Evolutionary conservation across 2,329 filamentous ascomycete species (phyloP), one percentile per base, ranked within the genome.

Genomic region (Shiraia bambusicola): DNA sequence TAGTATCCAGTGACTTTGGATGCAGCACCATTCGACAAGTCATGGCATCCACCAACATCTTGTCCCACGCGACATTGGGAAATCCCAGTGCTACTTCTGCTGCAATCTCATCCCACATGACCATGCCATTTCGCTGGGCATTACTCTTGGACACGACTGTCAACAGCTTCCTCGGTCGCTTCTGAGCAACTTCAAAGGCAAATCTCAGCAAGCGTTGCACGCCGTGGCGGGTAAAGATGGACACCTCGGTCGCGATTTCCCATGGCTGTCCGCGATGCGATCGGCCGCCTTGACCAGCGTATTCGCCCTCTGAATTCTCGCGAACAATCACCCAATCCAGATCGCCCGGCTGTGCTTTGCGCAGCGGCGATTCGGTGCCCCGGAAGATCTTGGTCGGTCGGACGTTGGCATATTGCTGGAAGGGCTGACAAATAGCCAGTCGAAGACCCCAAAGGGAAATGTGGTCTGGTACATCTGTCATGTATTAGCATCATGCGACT

Each of bases 41-140:
- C 80, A 84, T 83, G 6, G 81, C 81, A 60, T 84, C 82, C 5
- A 84, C 82, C 14, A 84, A 70, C 78, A 84, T 83, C 72, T 84
- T 84, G 45, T 84, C 81, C 31, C 76, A 71, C 19, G 72, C 74
- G 2, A 85, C 81, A 51, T 83, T 79, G 0, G 77, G 77, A 51
- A 80, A 85, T 4, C 83, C 79, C 42, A 68, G 72, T 0, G 74
- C 73, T 2, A 84, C 75, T 17, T 75, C 70, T 0, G 65, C 67
- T 0, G 80, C 80, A 9, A 84, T 73, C 52, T 84, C 80, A 54
- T 85, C 82, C 82, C 82, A 85, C 43, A 85, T 73, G 1, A 85
- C 82, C 81, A 85, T 83, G 0, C 82, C 81, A 39, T 84, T 83
- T 0, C 81, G 72, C 63, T 83, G 81, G 0, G 81, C 81, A 58